Percentiles rank a stretch among this genome's conserved stretches.
phyloP scores from a whole-genome alignment of 768 basidiomycete genomes.

The Leccinum disarticulatum region DNA sequence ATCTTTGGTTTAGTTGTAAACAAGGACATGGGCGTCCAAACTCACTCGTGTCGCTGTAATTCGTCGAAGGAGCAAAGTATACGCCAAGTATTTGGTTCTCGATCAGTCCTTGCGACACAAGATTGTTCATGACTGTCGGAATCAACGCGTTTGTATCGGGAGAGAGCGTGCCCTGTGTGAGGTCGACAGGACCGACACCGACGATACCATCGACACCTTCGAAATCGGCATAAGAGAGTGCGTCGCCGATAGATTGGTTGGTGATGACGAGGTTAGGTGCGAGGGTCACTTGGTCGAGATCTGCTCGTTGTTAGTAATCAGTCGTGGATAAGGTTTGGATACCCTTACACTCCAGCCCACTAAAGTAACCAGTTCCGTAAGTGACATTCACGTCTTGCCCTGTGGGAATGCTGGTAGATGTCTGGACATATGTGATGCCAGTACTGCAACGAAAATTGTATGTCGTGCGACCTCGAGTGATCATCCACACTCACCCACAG shows the following conservation, averaged over 20 bases:
- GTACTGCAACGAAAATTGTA: slow-evolving; percentile 13
- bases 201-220: slow-evolving; percentile 24
- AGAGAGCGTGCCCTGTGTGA: neutral
- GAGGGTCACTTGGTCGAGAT: slow-evolving; percentile 29
- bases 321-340: neutral
- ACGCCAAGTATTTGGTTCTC: slow-evolving; percentile 15
- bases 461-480: neutral
- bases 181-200: slow-evolving; percentile 23
- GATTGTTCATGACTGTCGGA: slow-evolving; percentile 24
- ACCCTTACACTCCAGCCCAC: slow-evolving; percentile 37
- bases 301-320: slow-evolving; percentile 1
- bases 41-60: slow-evolving; percentile 10
- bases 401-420: slow-evolving; percentile 27
- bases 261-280: slow-evolving; percentile 24
- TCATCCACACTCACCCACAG: slow-evolving; percentile 13
- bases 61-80: slow-evolving; percentile 18
- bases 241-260: slow-evolving; percentile 31
- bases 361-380: slow-evolving; percentile 17
- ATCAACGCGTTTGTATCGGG: slow-evolving; percentile 2
- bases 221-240: slow-evolving; percentile 17
- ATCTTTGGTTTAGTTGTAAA: slow-evolving; percentile 14
- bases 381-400: slow-evolving; percentile 17
- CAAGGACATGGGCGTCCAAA: neutral
- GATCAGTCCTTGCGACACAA: slow-evolving; percentile 16
- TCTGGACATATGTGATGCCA: slow-evolving; percentile 19